Conservation (phyloP, 2,329 filamentous ascomycete species). For the Pseudocercospora musae region DNA sequence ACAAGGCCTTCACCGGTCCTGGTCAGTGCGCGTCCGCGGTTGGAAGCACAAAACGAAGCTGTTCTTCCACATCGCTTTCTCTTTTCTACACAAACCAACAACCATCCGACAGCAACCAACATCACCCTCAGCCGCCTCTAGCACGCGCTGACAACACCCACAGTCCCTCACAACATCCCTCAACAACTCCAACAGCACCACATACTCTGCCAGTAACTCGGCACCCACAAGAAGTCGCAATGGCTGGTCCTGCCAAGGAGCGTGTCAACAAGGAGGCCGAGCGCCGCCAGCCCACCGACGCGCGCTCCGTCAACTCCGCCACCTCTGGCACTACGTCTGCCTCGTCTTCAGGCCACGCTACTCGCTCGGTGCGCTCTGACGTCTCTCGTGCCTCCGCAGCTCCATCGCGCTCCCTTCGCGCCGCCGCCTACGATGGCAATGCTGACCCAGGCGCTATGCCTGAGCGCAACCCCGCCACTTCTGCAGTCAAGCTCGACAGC, state of each 20-base stretch:
- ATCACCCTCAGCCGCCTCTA: background rate
- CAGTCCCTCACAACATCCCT: background rate
- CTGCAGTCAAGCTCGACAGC: constrained; percentile 17
- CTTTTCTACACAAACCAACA: background rate
- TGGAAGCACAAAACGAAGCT: background rate
- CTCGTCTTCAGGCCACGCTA: constrained; percentile 10
- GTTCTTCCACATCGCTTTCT: background rate
- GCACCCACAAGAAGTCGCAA: constrained; percentile 4
- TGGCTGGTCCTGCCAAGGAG: constrained; percentile 19
- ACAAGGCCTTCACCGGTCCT: background rate
- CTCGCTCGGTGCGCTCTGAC: constrained; percentile 6
- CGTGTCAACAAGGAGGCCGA: constrained; percentile 16
- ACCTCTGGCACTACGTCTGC: constrained; percentile 11
- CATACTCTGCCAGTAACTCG: background rate
- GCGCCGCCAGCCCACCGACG: background rate
- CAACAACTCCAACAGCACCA: background rate
- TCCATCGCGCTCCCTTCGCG: constrained; percentile 8
- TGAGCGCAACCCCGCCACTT: constrained; percentile 15
- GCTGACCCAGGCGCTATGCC: constrained; percentile 12
- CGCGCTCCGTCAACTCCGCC: background rate
- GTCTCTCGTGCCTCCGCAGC: background rate
- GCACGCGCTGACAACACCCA: background rate
- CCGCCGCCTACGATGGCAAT: constrained; percentile 21
- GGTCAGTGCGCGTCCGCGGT: background rate
- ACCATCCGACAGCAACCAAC: background rate